Evolutionary conservation across 139 green algal genomes (phyloP).

Genomic region (Haematococcus sp.): DNA sequence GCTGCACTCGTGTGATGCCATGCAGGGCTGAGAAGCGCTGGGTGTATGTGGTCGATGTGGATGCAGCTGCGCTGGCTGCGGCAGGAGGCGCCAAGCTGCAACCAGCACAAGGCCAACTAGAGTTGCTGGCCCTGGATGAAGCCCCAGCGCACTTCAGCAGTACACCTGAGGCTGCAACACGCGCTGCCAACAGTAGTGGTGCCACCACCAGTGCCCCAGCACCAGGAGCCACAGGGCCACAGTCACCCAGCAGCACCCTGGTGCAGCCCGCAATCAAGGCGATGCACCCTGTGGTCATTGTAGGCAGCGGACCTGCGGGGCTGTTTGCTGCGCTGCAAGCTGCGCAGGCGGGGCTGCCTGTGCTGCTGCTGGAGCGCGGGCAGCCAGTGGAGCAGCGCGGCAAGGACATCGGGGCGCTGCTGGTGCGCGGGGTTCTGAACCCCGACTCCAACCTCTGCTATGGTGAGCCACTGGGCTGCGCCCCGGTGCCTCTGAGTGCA

Average conservation of each 20-base stretch:
- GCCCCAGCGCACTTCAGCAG: neutral
- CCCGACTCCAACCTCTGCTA: conserved; percentile 83
- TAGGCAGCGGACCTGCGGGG: conserved; percentile 66
- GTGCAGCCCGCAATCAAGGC: neutral
- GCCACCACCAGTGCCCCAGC: neutral
- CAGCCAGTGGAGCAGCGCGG: conserved; percentile 78
- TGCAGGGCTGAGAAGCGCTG: conserved; percentile 39
- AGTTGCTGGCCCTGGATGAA: neutral
- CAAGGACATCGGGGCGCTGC: conserved; percentile 78
- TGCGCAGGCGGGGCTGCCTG: conserved; percentile 54
- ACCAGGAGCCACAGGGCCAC: neutral
- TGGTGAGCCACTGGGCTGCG: conserved; percentile 32
- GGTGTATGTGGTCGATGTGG: conserved; percentile 69
- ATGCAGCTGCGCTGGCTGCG: neutral
- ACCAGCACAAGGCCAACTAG: neutral
- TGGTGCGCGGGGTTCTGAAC: conserved; percentile 61
- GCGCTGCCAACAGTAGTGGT: neutral
- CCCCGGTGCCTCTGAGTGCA: neutral
- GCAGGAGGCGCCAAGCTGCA: neutral
- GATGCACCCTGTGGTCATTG: conserved; percentile 16
- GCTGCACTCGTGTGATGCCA: too few species aligned
- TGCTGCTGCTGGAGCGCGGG: conserved; percentile 77
- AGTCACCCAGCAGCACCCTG: neutral
- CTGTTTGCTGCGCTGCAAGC: conserved; percentile 79
- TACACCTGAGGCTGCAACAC: neutral